Conservation (phyloP, 139 green algal genomes). For the Micractinium conductrix region DNA sequence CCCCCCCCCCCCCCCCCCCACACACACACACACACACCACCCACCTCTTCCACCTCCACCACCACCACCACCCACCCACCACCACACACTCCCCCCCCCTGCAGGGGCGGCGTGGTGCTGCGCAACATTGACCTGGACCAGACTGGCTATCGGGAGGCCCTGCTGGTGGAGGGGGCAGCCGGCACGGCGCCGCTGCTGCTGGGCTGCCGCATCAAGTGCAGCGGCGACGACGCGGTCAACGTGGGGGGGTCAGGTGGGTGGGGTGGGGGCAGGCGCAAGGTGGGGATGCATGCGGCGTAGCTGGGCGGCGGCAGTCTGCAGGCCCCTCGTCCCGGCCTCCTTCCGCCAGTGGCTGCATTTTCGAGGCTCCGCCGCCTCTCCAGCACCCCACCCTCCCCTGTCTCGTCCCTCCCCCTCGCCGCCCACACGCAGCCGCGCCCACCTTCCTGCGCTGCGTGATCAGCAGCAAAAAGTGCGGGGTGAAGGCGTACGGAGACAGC, state of each 20-base stretch:
- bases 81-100: background rate
- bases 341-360: background rate
- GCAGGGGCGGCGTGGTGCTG: constrained; percentile 53
- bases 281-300: too few relatives aligned
- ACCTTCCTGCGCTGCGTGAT: constrained; percentile 61
- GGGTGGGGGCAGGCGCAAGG: background rate
- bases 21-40: too few relatives aligned
- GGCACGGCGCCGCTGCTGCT: constrained; percentile 56
- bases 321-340: background rate
- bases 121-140: constrained; percentile 69
- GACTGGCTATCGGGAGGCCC: constrained; percentile 66
- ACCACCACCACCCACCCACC: background rate
- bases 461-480: constrained; percentile 50
- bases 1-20: too few relatives aligned
- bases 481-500: constrained; percentile 41
- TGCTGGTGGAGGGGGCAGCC: constrained; percentile 51
- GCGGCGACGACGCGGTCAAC: constrained; percentile 63
- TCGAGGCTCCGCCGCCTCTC: too few relatives aligned
- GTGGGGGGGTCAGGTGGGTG: constrained; percentile 32
- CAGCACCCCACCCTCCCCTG: too few relatives aligned
- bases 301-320: too few relatives aligned
- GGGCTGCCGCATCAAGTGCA: constrained; percentile 61
- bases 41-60: too few relatives aligned
- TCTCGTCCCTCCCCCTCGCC: background rate
- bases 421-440: constrained; percentile 9